Conservation (phyloP, 108 stramenopile species). For the Discostella stelligeroides region DNA sequence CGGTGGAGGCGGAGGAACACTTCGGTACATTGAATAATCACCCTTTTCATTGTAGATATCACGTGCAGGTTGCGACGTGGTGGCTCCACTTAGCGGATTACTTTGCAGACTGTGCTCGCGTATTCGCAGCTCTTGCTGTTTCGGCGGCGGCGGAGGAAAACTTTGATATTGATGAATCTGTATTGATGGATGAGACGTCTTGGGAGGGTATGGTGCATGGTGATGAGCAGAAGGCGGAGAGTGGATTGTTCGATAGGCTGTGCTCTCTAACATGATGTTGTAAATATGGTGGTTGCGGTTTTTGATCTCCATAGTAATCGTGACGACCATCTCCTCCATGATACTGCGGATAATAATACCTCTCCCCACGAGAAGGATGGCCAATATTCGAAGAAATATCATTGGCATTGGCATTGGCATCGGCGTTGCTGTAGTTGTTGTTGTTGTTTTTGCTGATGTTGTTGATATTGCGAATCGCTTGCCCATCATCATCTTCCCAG, state of each 20-base stretch:
- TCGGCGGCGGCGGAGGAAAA: not conserved
- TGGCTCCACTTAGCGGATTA: not conserved
- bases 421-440: not conserved
- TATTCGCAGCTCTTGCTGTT: not conserved
- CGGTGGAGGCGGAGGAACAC: not conserved
- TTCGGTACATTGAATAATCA: not conserved
- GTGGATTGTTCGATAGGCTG: slow-evolving; percentile 26
- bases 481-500: slow-evolving; percentile 58
- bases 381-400: no score
- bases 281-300: not conserved
- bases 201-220: slow-evolving; percentile 5
- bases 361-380: slow-evolving; percentile 12
- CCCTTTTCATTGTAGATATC: no score
- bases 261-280: slow-evolving; percentile 21
- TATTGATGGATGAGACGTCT: not conserved
- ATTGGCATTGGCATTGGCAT: no score
- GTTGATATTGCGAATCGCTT: not conserved
- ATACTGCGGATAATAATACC: slow-evolving; percentile 10
- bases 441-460: no score
- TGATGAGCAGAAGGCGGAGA: slow-evolving; percentile 6
- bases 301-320: slow-evolving; percentile 5
- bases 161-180: slow-evolving; percentile 8
- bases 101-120: not conserved
- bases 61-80: not conserved
- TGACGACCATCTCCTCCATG: slow-evolving; percentile 21